Percentiles rank a stretch among this genome's conserved stretches.
Evolutionary conservation across 2,329 filamentous ascomycete genomes (phyloP).

Genomic region (Aschersonia sp.): DNA sequence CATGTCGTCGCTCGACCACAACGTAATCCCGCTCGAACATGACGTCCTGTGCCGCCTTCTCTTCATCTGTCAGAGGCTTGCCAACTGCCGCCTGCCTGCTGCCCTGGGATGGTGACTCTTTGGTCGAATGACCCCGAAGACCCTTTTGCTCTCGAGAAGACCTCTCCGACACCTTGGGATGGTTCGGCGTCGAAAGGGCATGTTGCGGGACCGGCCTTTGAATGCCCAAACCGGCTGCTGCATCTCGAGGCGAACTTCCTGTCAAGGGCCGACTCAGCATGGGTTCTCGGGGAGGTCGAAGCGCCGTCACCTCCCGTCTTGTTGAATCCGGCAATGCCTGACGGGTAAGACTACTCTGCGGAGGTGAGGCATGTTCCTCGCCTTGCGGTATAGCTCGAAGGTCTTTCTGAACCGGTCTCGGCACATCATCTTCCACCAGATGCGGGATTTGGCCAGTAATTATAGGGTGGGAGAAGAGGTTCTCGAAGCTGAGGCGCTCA

Average conservation of each 20-base stretch:
- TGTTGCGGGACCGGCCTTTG: slow-evolving; percentile 30
- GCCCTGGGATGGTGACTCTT: neutral
- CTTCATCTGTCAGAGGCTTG: slow-evolving; percentile 39
- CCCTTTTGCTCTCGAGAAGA: slow-evolving; percentile 14
- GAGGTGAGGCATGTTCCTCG: slow-evolving; percentile 13
- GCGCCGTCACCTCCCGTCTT: slow-evolving; percentile 25
- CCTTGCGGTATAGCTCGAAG: slow-evolving; percentile 17
- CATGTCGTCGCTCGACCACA: slow-evolving; percentile 82
- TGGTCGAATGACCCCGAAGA: slow-evolving; percentile 15
- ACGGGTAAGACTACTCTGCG: slow-evolving; percentile 13
- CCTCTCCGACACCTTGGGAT: slow-evolving; percentile 17
- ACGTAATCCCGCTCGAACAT: slow-evolving; percentile 91
- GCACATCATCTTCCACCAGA: slow-evolving; percentile 62
- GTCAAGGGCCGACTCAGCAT: slow-evolving; percentile 19
- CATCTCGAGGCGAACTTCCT: slow-evolving; percentile 30
- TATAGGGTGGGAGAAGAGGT: slow-evolving; percentile 66
- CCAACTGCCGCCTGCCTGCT: slow-evolving; percentile 12
- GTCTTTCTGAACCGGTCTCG: slow-evolving; percentile 23
- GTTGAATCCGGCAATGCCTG: slow-evolving; percentile 21
- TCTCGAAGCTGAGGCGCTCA: slow-evolving; percentile 72
- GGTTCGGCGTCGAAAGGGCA: slow-evolving; percentile 32
- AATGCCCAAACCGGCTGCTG: slow-evolving; percentile 35
- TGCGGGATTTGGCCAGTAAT: slow-evolving; percentile 66
- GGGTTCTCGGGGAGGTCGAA: slow-evolving; percentile 21
- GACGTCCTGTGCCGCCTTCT: slow-evolving; percentile 69